Conservation (phyloP, 371 early-diverging fungal species). For the Mucor velutinosus region DNA sequence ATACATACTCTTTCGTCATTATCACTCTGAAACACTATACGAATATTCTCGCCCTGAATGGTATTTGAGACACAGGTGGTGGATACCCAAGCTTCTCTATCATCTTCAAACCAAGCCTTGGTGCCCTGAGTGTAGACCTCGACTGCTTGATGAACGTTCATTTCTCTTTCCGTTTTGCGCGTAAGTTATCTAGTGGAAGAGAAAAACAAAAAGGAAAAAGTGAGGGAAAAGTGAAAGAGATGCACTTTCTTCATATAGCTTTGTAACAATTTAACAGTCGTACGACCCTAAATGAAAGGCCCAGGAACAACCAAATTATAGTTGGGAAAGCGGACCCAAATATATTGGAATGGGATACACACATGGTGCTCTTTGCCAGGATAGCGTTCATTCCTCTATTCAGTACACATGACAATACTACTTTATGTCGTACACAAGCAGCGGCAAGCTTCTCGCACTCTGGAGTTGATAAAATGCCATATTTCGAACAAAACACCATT, state of each 20-base stretch:
- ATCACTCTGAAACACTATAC: constrained; percentile 65
- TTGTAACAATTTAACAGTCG: constrained; percentile 2
- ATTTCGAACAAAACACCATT: neutral
- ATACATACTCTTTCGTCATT: constrained; percentile 54
- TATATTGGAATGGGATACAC: neutral
- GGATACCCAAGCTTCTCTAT: constrained; percentile 83
- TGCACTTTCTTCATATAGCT: neutral
- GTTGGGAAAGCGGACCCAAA: neutral
- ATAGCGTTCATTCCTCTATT: neutral
- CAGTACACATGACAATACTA: neutral
- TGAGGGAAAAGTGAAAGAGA: neutral
- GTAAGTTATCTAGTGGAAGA: neutral
- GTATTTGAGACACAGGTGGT: constrained; percentile 65
- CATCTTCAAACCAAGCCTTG: constrained; percentile 88
- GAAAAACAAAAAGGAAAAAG: neutral
- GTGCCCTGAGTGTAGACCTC: constrained; percentile 71
- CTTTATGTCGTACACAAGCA: neutral
- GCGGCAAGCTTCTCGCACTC: neutral
- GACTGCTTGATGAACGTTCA: constrained; percentile 47
- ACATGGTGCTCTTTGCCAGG: neutral
- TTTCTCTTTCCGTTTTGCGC: neutral
- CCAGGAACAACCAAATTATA: constrained; percentile 6
- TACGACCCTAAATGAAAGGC: constrained; percentile 4
- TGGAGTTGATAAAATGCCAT: neutral
- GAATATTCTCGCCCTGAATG: constrained; percentile 54